Conservation (phyloP, 805 yeast genomes). For the Myxozyma neotropica region DNA sequence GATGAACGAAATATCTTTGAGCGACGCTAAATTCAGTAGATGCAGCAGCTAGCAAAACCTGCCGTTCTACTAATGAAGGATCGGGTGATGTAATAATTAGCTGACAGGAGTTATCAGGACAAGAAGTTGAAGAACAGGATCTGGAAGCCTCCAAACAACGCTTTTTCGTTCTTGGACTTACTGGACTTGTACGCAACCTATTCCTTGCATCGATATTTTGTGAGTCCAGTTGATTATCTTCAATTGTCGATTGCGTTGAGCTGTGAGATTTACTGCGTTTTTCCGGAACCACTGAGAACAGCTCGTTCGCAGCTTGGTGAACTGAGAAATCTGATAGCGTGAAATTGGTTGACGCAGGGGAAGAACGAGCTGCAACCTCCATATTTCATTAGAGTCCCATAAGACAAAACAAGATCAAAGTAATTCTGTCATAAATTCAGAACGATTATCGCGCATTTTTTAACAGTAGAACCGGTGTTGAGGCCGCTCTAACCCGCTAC, state of each 20-base stretch:
- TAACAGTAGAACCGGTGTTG: too few relatives aligned
- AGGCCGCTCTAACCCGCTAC: too few relatives aligned
- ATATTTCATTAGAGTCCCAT: not conserved
- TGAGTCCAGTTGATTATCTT: not conserved
- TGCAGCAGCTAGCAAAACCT: not conserved
- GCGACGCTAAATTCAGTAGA: slow-evolving; percentile 4
- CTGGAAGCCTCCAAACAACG: not conserved
- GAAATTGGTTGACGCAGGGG: not conserved
- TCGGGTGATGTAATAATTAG: too few relatives aligned
- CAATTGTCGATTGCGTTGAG: slow-evolving; percentile 2
- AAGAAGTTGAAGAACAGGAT: not conserved
- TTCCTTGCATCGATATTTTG: not conserved
- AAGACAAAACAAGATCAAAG: too few relatives aligned
- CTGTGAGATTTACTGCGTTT: not conserved
- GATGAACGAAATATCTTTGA: slow-evolving; percentile 6
- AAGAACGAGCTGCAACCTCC: not conserved
- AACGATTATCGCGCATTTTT: too few relatives aligned
- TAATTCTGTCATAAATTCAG: too few relatives aligned
- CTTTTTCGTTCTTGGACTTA: not conserved
- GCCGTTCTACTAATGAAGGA: not conserved
- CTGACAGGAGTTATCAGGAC: not conserved
- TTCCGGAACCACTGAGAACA: not conserved
- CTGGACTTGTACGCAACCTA: not conserved
- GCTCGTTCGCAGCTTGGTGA: not conserved
- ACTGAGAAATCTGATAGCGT: not conserved